Evolutionary conservation across 768 basidiomycete species (phyloP).

Genomic region (Tylopilus balloui): DNA sequence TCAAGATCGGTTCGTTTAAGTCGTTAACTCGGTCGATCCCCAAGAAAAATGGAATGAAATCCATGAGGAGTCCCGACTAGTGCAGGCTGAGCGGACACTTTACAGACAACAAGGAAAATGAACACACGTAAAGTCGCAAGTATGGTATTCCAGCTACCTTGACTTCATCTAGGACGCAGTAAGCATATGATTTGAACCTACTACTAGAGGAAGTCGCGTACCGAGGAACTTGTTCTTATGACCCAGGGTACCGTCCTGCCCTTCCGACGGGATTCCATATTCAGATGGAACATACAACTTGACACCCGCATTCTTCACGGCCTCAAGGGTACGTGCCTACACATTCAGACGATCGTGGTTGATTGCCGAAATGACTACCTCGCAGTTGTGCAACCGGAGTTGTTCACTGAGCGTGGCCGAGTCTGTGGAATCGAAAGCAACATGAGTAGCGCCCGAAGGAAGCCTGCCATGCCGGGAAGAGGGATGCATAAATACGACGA

Average conservation of each 20-base stretch:
- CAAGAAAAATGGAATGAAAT: constrained; percentile 25
- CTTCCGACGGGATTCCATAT: constrained; percentile 20
- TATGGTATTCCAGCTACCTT: constrained; percentile 14
- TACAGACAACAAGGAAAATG: not conserved
- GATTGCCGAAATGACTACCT: constrained; percentile 30
- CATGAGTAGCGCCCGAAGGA: constrained; percentile 6
- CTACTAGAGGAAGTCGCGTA: not conserved
- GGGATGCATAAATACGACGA: constrained; percentile 13
- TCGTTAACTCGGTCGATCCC: constrained; percentile 7
- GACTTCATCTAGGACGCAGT: constrained; percentile 8
- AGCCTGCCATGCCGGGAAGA: constrained; percentile 8
- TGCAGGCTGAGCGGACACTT: not conserved
- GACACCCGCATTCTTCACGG: constrained; percentile 28
- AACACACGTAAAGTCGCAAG: constrained; percentile 22
- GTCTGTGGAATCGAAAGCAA: constrained; percentile 14
- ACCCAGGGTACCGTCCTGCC: constrained; percentile 18
- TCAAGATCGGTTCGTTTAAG: constrained; percentile 15
- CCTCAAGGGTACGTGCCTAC: constrained; percentile 25
- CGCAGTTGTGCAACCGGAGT: constrained; percentile 16
- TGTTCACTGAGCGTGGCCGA: constrained; percentile 4
- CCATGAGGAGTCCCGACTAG: constrained; percentile 20
- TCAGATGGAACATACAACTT: constrained; percentile 32
- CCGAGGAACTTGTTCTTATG: constrained; percentile 18
- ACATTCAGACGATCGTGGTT: constrained; percentile 13
- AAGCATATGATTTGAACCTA: not conserved